Evolutionary conservation across 2,329 filamentous ascomycete genomes (phyloP).

Genomic region (Phaeosphaeria sp.): DNA sequence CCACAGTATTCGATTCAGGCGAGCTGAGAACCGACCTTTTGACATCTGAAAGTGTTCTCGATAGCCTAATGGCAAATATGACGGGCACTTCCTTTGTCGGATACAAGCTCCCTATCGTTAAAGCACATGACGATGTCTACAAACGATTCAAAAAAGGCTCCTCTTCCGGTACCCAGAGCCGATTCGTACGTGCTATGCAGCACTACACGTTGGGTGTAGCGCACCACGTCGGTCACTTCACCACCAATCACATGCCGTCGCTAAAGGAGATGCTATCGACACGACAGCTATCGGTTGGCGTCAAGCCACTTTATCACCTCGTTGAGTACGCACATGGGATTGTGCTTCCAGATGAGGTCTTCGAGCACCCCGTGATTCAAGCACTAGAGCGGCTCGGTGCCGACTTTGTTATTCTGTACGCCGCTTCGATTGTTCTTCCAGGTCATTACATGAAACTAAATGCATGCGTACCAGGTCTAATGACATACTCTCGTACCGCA

Average conservation of each 20-base stretch:
- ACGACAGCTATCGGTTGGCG: slow-evolving; percentile 4
- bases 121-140: slow-evolving; percentile 4
- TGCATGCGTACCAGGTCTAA: slow-evolving; percentile 1
- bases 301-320: slow-evolving; percentile 3
- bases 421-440: neutral
- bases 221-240: slow-evolving; percentile 3
- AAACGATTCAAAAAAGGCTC: neutral
- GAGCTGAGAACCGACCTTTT: slow-evolving; percentile 2
- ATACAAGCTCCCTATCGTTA: slow-evolving; percentile 1
- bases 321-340: slow-evolving; percentile 3
- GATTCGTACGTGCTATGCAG: slow-evolving; percentile 3
- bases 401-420: slow-evolving; percentile 4
- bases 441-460: neutral
- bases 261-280: slow-evolving; percentile 4
- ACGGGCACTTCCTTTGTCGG: neutral
- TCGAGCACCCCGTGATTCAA: slow-evolving; percentile 1
- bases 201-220: slow-evolving; percentile 5
- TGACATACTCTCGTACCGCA: slow-evolving; percentile 5
- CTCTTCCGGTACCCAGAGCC: neutral
- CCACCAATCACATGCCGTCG: slow-evolving; percentile 3
- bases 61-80: slow-evolving; percentile 4
- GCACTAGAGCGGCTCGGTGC: slow-evolving; percentile 1
- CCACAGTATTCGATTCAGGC: slow-evolving; percentile 3
- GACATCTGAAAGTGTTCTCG: slow-evolving; percentile 3
- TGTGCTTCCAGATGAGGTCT: slow-evolving; percentile 2